Conservation (phyloP, 805 yeast genomes). For the Suhomyces emberorum region DNA sequence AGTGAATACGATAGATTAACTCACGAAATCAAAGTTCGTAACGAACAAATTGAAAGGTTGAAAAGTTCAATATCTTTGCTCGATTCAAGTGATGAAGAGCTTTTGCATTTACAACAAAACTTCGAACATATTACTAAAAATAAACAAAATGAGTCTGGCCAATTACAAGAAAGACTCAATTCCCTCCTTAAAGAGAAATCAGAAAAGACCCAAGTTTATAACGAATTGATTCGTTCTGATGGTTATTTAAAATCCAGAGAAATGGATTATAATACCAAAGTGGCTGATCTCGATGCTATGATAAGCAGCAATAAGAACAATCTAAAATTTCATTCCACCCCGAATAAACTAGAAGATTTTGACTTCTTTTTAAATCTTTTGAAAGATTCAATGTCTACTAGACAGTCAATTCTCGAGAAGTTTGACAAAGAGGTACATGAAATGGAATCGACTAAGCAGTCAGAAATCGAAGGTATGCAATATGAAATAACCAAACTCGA, state of each 20-base stretch:
- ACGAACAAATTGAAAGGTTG: slow-evolving; percentile 52
- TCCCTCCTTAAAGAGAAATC: slow-evolving; percentile 18
- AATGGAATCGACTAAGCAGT: slow-evolving; percentile 7
- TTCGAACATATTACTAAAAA: slow-evolving; percentile 21
- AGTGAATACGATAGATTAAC: slow-evolving; percentile 58
- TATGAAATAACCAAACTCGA: slow-evolving; percentile 36
- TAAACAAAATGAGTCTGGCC: slow-evolving; percentile 14
- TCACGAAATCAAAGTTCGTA: slow-evolving; percentile 43
- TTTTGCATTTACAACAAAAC: slow-evolving; percentile 27
- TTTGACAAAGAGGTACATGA: slow-evolving; percentile 1
- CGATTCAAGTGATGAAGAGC: slow-evolving; percentile 35
- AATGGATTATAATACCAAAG: slow-evolving; percentile 24
- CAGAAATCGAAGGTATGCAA: slow-evolving; percentile 13
- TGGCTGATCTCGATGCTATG: slow-evolving; percentile 7
- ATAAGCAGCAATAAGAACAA: slow-evolving; percentile 8
- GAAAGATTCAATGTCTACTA: not conserved
- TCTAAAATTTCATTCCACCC: not conserved
- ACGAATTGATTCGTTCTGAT: slow-evolving; percentile 41
- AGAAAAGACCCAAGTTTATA: slow-evolving; percentile 19
- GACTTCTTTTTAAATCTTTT: not conserved
- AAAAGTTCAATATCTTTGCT: slow-evolving; percentile 44
- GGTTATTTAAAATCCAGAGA: slow-evolving; percentile 55
- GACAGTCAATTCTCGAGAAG: not conserved
- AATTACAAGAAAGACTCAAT: slow-evolving; percentile 2
- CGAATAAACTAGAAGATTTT: not conserved